Evolutionary conservation across 2,329 filamentous ascomycete species (phyloP), one percentile per base, ranked within the genome.

Genomic region (Tolypocladium tropicale): DNA sequence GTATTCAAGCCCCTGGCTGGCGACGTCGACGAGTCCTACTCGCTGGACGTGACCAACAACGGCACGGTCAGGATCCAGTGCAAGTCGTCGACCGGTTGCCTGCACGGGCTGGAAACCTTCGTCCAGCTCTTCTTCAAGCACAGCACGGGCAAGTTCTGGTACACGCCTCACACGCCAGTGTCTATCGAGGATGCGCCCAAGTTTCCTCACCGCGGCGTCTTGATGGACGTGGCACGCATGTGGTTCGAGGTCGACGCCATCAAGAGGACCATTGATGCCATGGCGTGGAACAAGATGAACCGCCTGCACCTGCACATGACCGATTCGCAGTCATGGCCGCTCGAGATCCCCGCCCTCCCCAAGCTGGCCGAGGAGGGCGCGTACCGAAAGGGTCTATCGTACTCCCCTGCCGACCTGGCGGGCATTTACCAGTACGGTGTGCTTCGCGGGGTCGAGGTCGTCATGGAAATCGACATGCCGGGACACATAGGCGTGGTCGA

Each of bases 271-370:
- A 88, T 96, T 61, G 88, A 95, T 65, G 87, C 84, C 43, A 72
- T 88, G 61, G 76, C 87, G 1, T 90, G 84, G 80, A 90, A 85
- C 74, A 94, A 95, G 74, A 80, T 94, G 76, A 94, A 94, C 72
- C 79, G 84, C 6, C 78, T 95, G 56, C 90, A 94, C 70, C 75
- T 93, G 55, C 90, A 95, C 74, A 78, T 86, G 56, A 94, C 89
- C 5, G 90, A 95, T 70, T 84, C 86, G 18, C 90, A 95, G 70
- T 89, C 89, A 4, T 95, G 90, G 87, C 90, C 90, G 0, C 76
- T 95, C 28, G 89, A 90, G 62, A 85, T 95, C 53, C 88, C 89
- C 1, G 72, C 86, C 2, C 72, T 95, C 59, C 69, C 90, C 4
- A 80, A 86, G 57, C 76, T 95, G 2, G 78, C 89, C 3, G 71